Base-by-base conservation (phyloP, 1,284 basidiomycete species). In the Cutaneotrichosporon cyanovorans region DNA sequence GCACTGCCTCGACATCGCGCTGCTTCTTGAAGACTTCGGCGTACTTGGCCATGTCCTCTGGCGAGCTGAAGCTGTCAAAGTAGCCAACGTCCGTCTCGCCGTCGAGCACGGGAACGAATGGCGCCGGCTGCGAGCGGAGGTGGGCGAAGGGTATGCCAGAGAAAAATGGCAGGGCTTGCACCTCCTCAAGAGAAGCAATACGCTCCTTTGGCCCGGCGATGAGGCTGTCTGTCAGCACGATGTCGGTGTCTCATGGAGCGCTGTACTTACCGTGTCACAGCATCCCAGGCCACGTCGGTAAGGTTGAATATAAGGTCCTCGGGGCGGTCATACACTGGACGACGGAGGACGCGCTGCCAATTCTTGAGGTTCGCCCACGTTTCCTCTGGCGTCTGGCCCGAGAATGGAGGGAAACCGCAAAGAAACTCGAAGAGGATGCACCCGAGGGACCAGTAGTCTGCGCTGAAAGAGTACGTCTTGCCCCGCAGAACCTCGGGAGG, bases 351-450 rank as follows among this genome's bases (percentile, higher is more conserved):
- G 59, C 86, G 86, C 20, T 83, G 80, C 95, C 95, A 99, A 69
- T 96, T 97, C 74, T 97, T 97, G 59, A 99, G 75, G 71, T 98
- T 98, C 18, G 90, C 90, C 91, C 95, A 99, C 0, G 95, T 99
- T 73, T 99, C 95, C 62, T 99, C 93, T 0, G 92, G 86, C 0
- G 85, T 90, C 36, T 85, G 82, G 12, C 95, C 95, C 43, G 87
- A 93, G 75, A 98, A 99, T 0, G 95, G 95, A 10, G 95, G 95
- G 75, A 96, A 98, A 19, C 91, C 91, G 47, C 73, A 76, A n/a
- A 96, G 76, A 73, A 96, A 96, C 73, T 97, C 91, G 74, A 97
- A 99, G 22, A 99, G 75, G 61, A 99, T 98, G 69, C 95, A 98
- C 10, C 95, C 95, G 4, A 99, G 78, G 5, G 89, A 93, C 95